These are phyloP conservation scores for Trifolium dubium DNA, from an alignment of 306 rosid genomes.

Conservation along the genomic window DNA sequence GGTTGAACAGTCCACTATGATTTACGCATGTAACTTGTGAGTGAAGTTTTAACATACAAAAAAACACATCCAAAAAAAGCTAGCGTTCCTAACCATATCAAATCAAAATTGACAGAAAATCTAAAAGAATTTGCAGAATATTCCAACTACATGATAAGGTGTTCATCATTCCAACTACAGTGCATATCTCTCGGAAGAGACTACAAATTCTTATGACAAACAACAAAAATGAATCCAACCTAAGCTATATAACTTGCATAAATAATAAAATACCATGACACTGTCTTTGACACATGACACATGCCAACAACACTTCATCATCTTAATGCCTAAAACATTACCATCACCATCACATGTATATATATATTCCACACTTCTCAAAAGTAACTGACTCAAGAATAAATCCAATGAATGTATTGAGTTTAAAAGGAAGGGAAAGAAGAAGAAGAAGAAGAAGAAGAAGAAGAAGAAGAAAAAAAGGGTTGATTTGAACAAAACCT, in stretches of 20 bases:
- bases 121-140: constrained; percentile 23
- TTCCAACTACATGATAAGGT: background rate
- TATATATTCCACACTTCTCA: constrained; percentile 66
- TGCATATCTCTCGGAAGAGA: constrained; percentile 29
- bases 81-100: background rate
- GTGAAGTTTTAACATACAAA: background rate
- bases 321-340: constrained; percentile 53
- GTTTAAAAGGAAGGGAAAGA: constrained; percentile 39
- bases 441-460: background rate
- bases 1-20: background rate
- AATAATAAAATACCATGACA: constrained; percentile 49
- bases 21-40: background rate
- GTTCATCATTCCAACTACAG: constrained; percentile 39
- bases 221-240: constrained; percentile 51
- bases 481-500: constrained; percentile 74
- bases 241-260: constrained; percentile 42
- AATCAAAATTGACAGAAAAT: constrained; percentile 4
- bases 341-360: constrained; percentile 55
- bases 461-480: background rate
- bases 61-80: background rate
- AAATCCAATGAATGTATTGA: constrained; percentile 90
- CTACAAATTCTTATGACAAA: constrained; percentile 41
- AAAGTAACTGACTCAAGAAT: constrained; percentile 83
- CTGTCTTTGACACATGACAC: constrained; percentile 41
- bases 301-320: constrained; percentile 50